Conservation (phyloP, 2,329 filamentous ascomycete species). For the Cladorrhinum sp. region DNA sequence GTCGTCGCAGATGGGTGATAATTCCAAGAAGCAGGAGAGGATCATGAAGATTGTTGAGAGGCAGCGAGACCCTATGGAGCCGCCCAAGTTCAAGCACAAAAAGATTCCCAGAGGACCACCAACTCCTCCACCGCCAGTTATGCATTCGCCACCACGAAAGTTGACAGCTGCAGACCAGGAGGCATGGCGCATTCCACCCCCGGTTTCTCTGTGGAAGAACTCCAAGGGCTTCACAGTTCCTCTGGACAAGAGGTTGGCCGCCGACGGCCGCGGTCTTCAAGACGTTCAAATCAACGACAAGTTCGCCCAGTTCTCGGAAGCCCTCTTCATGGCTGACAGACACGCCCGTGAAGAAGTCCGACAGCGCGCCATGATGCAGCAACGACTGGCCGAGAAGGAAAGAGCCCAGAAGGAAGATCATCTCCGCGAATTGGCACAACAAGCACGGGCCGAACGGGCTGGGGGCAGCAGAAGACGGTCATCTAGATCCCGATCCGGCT, state of each 20-base stretch:
- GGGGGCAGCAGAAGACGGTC: constrained; percentile 37
- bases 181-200: constrained; percentile 83
- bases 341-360: constrained; percentile 95
- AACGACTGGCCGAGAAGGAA: constrained; percentile 93
- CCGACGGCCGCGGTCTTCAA: constrained; percentile 86
- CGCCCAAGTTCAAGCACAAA: constrained; percentile 98
- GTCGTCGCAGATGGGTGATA: constrained; percentile 90
- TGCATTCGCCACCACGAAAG: constrained; percentile 93
- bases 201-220: constrained; percentile 99
- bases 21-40: constrained; percentile 82
- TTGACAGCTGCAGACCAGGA: constrained; percentile 96
- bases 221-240: constrained; percentile 97
- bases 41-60: constrained; percentile 98
- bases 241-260: constrained; percentile 89
- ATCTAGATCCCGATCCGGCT: constrained; percentile 39
- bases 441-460: constrained; percentile 79
- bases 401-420: constrained; percentile 93
- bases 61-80: constrained; percentile 92
- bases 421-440: constrained; percentile 80
- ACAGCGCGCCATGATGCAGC: constrained; percentile 90
- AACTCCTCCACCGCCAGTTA: constrained; percentile 86
- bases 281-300: constrained; percentile 98
- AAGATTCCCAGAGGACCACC: constrained; percentile 93
- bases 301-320: constrained; percentile 93
- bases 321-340: constrained; percentile 87